phyloP scores from a whole-genome alignment of 805 yeast genomes.

The Candida odintsovae region DNA sequence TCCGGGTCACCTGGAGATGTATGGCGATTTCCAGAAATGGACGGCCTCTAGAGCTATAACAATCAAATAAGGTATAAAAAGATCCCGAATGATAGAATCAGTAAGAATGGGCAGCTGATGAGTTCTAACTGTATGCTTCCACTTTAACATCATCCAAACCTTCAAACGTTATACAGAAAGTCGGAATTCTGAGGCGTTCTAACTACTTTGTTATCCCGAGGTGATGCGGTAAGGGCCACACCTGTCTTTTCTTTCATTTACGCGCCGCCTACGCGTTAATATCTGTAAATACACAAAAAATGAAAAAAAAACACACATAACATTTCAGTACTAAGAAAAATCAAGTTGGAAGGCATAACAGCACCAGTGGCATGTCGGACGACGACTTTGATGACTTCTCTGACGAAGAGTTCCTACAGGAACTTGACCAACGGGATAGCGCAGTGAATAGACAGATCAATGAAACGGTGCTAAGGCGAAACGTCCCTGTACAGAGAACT shows the following conservation, averaged over 20 bases:
- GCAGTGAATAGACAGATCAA: slow-evolving; percentile 27
- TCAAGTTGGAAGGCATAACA: background rate
- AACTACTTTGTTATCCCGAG: too few species aligned
- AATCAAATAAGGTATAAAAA: too few species aligned
- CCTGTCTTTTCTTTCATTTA: too few species aligned
- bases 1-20: background rate
- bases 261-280: too few species aligned
- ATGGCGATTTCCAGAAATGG: background rate
- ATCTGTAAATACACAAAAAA: background rate
- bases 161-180: too few species aligned
- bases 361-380: background rate
- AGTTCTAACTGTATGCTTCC: too few species aligned
- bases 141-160: too few species aligned
- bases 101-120: too few species aligned
- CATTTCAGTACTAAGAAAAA: background rate
- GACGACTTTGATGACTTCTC: slow-evolving; percentile 24
- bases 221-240: background rate
- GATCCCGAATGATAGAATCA: too few species aligned
- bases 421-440: slow-evolving; percentile 19
- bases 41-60: too few species aligned
- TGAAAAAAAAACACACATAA: too few species aligned
- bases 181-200: too few species aligned
- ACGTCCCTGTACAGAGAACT: slow-evolving; percentile 30
- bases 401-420: slow-evolving; percentile 24
- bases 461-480: slow-evolving; percentile 25